phyloP scores from a whole-genome alignment of 1,139 yeast species.

The Lizanozyma gosingica region DNA sequence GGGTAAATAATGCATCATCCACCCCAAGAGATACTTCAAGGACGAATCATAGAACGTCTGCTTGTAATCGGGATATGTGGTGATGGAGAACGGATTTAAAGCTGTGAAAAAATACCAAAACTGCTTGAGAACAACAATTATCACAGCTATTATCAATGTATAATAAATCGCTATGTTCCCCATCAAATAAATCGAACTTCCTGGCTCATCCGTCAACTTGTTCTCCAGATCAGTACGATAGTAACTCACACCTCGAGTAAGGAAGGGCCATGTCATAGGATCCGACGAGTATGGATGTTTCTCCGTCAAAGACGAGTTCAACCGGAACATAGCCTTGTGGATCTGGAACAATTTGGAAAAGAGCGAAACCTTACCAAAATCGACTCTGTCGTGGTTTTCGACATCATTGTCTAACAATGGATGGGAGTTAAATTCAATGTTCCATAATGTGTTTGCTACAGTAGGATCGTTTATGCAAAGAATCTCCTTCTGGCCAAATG shows the following conservation, averaged over 20 bases:
- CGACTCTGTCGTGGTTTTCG: slow-evolving; percentile 19
- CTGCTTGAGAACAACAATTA: slow-evolving; percentile 14
- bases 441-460: slow-evolving; percentile 52
- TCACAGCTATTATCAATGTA: slow-evolving; percentile 15
- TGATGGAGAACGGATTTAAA: slow-evolving; percentile 25
- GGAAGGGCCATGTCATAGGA: slow-evolving; percentile 35
- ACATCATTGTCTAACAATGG: slow-evolving; percentile 29
- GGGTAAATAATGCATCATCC: slow-evolving; percentile 29
- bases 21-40: slow-evolving; percentile 24
- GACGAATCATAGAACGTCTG: slow-evolving; percentile 15
- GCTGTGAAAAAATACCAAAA: slow-evolving; percentile 14
- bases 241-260: slow-evolving; percentile 24
- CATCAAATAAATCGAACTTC: slow-evolving; percentile 24
- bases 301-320: slow-evolving; percentile 18
- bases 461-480: slow-evolving; percentile 63
- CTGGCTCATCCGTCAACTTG: slow-evolving; percentile 14
- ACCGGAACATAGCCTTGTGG: slow-evolving; percentile 22
- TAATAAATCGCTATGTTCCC: slow-evolving; percentile 31
- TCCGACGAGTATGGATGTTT: slow-evolving; percentile 21
- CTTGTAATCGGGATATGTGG: slow-evolving; percentile 9
- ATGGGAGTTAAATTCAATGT: slow-evolving; percentile 52
- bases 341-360: slow-evolving; percentile 6
- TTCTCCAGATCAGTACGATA: slow-evolving; percentile 15
- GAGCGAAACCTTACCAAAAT: slow-evolving; percentile 10
- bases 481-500: slow-evolving; percentile 63